Conservation (phyloP, 257 asterid genomes). For the Nicotiana paniculata region DNA sequence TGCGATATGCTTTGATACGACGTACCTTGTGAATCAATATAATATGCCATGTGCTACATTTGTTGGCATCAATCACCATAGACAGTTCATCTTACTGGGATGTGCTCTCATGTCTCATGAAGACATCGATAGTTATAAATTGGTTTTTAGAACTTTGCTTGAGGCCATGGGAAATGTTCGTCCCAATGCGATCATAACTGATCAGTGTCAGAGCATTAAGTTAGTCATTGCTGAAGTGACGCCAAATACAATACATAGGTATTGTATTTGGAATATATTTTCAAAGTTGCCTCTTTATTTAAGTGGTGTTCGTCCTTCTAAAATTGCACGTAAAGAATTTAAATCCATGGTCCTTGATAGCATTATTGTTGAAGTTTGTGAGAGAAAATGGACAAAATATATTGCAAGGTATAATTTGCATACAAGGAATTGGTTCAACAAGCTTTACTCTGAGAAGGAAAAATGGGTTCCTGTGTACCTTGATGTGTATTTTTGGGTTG, state of each 20-base stretch:
- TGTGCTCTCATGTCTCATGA: background rate
- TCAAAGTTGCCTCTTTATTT: background rate
- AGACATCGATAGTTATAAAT: background rate
- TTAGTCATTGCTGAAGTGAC: background rate
- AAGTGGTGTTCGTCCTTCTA: background rate
- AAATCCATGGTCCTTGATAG: background rate
- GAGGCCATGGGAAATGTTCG: background rate
- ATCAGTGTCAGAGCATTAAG: too few relatives aligned
- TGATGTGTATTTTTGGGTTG: too few relatives aligned
- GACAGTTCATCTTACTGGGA: background rate
- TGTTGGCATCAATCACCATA: background rate
- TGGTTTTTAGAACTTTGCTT: background rate
- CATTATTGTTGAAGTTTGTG: background rate
- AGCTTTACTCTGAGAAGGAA: too few relatives aligned
- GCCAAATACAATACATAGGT: background rate
- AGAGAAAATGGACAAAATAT: background rate
- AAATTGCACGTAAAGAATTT: background rate
- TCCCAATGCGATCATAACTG: background rate
- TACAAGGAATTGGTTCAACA: background rate
- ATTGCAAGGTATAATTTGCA: background rate
- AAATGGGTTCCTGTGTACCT: too few relatives aligned
- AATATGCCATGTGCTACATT: background rate
- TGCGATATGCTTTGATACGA: background rate
- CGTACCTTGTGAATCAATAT: background rate
- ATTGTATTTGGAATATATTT: background rate